Evolutionary conservation across 257 asterid species (phyloP).

Genomic region (Ajuga chamaepitys): DNA sequence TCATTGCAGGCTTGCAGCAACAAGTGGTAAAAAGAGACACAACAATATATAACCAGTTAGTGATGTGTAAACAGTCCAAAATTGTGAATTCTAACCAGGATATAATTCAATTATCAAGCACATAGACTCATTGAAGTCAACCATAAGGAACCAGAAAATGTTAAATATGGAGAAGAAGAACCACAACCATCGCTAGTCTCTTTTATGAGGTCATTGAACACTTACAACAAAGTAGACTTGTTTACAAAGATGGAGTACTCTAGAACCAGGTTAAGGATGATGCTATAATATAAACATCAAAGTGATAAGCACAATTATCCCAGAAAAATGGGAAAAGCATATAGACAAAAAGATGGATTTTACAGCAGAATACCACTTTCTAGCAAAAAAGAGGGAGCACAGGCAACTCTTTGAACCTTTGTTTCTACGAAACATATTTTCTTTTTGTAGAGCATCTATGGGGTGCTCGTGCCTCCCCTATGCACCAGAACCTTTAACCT

Average conservation of each 20-base stretch:
- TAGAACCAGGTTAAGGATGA: neutral
- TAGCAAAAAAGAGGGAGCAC: neutral
- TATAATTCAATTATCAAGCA: neutral
- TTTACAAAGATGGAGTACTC: neutral
- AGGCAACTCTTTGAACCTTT: neutral
- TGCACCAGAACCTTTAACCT: neutral
- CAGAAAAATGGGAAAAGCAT: neutral
- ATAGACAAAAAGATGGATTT: neutral
- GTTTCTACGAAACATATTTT: neutral
- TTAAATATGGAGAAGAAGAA: neutral
- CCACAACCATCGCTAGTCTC: neutral
- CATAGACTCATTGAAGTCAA: neutral
- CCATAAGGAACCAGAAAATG: neutral
- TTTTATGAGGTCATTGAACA: neutral
- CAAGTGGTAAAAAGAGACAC: neutral
- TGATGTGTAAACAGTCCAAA: neutral
- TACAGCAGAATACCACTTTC: neutral
- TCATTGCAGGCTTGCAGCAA: neutral
- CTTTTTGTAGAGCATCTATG: neutral
- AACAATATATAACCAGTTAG: neutral
- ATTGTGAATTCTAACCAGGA: neutral
- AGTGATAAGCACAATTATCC: neutral
- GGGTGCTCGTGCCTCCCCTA: neutral
- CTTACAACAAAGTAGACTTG: neutral
- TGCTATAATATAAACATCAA: neutral